Evolutionary conservation across 192 early-diverging fungal species (phyloP).

Genomic region (Coemansia sp.): DNA sequence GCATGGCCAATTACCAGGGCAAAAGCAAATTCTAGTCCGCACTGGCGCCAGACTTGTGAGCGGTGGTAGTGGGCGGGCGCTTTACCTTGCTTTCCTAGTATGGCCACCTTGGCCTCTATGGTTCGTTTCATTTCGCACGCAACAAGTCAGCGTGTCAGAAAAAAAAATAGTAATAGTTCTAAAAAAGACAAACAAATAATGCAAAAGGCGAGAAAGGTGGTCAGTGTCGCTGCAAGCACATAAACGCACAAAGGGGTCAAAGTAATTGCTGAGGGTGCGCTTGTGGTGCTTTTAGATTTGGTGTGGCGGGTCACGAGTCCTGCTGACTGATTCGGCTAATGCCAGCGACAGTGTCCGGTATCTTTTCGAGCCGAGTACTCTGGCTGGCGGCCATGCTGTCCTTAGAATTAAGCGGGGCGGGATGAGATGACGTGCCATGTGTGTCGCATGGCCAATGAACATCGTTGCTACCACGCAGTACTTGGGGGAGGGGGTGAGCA

Average conservation of each 20-base stretch:
- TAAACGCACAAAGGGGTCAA: slow-evolving; percentile 4
- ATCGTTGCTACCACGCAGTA: neutral
- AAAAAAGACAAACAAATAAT: slow-evolving; percentile 4
- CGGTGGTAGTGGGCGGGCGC: neutral
- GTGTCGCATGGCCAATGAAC: neutral
- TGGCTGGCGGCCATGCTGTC: neutral
- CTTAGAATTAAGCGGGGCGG: neutral
- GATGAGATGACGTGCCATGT: slow-evolving; percentile 6
- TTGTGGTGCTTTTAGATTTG: neutral
- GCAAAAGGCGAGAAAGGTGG: neutral
- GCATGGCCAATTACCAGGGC: neutral
- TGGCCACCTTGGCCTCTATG: slow-evolving; percentile 76
- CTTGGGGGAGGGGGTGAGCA: neutral
- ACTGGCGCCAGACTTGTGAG: neutral
- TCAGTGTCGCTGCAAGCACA: neutral
- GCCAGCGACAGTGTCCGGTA: neutral
- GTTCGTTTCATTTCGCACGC: slow-evolving; percentile 34
- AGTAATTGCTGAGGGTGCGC: neutral
- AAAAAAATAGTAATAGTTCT: neutral
- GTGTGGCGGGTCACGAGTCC: neutral
- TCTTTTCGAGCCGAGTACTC: neutral
- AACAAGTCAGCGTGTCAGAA: neutral
- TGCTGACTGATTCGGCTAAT: slow-evolving; percentile 1
- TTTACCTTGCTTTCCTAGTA: slow-evolving; percentile 75
- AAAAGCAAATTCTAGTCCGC: neutral